Evolutionary conservation across 1,284 basidiomycete genomes (phyloP), one percentile per base, ranked within the genome.

Genomic region (Ganoderma sp.): DNA sequence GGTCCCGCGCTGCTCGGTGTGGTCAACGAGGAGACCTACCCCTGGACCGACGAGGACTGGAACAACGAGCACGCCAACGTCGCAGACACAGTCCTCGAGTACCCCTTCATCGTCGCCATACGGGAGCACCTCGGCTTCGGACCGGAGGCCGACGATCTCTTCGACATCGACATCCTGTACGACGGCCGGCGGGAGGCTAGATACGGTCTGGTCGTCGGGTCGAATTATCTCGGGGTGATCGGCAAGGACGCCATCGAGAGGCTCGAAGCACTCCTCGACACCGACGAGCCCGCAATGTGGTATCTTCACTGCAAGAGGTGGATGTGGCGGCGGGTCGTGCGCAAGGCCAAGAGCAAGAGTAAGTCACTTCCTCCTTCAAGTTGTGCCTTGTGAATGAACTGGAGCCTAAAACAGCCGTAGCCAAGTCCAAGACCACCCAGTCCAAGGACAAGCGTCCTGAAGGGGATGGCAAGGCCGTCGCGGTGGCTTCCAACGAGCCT

Each of bases 221-320:
- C 43, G 60, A 61, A 61, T 8, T 61, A 61, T 32, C 42, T 28
- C 25, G 19, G 17, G 17, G 25, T 61, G 15, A 25, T 61, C 15
- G 19, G 34, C 15, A 28, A 45, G 17, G 60, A 45, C 8, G 17
- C 12, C 17, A 1, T 61, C 6, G 14, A 61, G 17, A 61, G 28
- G 60, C 60, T 61, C 5, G 22, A 61, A 32, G 25, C 28, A 2
- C 25, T 61, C 15, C 25, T 61, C 19, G 22, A 8, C 15, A 25
- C 42, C 15, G 60, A 45, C 3, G 60, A 61, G 43, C 60, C 60
- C 10, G 39, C 60, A 2, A 61, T n/a, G 60, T 61, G 60, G 60
- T 61, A 48, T 1, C 60, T 61, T 19, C 22, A 61, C 42, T 3
- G 25, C 15, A 10, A 17, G 9, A 45, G 2, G 37, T 61, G 60